phyloP scores from a whole-genome alignment of 2,329 filamentous ascomycete genomes.

The Diplodia mutila region DNA sequence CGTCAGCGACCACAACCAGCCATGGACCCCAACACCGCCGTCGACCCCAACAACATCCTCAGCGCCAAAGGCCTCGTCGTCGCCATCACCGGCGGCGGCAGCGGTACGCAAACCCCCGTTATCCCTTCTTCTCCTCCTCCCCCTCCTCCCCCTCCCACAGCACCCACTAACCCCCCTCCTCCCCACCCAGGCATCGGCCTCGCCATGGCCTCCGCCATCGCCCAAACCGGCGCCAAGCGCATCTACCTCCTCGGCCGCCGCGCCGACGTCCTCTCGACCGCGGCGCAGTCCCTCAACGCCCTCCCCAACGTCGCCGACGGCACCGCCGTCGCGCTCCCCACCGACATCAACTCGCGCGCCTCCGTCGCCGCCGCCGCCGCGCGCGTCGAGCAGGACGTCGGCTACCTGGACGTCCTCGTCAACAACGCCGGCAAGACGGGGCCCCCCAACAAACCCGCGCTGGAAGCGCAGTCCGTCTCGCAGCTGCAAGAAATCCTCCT shows the following conservation, averaged over 20 bases:
- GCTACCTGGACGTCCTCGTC: constrained; percentile 57
- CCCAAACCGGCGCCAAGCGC: constrained; percentile 46
- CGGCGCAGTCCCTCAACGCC: constrained; percentile 40
- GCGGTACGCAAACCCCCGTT: constrained; percentile 37
- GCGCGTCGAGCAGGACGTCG: constrained; percentile 47
- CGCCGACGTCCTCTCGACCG: constrained; percentile 45
- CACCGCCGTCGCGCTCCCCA: constrained; percentile 46
- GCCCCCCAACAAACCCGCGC: constrained; percentile 47
- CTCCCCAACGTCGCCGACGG: constrained; percentile 14
- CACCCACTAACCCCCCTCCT: constrained; percentile 34
- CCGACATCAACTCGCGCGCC: constrained; percentile 46
- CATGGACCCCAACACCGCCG: constrained; percentile 42
- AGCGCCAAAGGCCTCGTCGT: constrained; percentile 46
- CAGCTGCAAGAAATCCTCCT: constrained; percentile 49
- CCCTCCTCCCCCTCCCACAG: constrained; percentile 27
- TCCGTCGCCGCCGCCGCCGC: constrained; percentile 48
- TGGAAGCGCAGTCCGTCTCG: constrained; percentile 48
- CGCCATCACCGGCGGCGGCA: constrained; percentile 49
- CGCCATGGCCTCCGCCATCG: constrained; percentile 47
- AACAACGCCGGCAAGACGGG: constrained; percentile 57
- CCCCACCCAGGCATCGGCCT: constrained; percentile 42
- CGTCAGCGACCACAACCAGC: not conserved
- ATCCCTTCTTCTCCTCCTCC: constrained; percentile 1
- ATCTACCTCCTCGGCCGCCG: constrained; percentile 53
- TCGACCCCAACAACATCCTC: constrained; percentile 43